Conservation (phyloP, 306 rosid genomes). For the Pyrus pyrifolia region DNA sequence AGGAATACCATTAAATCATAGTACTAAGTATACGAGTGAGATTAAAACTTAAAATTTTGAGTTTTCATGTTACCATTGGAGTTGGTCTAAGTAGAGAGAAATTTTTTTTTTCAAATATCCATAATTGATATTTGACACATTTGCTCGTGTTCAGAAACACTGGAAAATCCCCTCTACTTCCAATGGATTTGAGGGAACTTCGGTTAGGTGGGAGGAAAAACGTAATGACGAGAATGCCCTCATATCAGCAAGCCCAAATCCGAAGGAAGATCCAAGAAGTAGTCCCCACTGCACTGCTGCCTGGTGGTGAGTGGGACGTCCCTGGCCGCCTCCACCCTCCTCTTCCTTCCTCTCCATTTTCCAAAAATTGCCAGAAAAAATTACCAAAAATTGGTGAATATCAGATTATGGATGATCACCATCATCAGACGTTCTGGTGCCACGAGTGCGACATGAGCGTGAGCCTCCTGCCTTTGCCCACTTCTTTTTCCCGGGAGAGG, state of each 20-base stretch:
- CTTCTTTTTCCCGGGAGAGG: slow-evolving; percentile 1
- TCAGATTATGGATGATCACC: neutral
- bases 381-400: neutral
- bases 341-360: neutral
- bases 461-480: slow-evolving; percentile 29
- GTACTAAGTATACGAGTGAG: too few relatives aligned
- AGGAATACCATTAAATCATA: accelerated
- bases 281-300: neutral
- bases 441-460: slow-evolving; percentile 94
- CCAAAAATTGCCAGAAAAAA: too few relatives aligned
- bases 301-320: neutral
- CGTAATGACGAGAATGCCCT: neutral
- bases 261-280: neutral
- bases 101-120: too few relatives aligned
- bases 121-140: too few relatives aligned
- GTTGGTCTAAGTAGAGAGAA: too few relatives aligned
- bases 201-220: neutral
- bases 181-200: too few relatives aligned
- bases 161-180: too few relatives aligned
- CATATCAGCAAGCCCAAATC: neutral
- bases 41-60: too few relatives aligned
- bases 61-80: too few relatives aligned
- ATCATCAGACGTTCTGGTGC: slow-evolving; percentile 68
- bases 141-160: too few relatives aligned
- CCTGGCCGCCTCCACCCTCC: neutral